Percentiles rank a stretch among this genome's conserved stretches.
These are phyloP conservation scores for Pseudomonodictys pantanalensis DNA, from an alignment of 495 filamentous ascomycete species.

Conservation along the genomic window DNA sequence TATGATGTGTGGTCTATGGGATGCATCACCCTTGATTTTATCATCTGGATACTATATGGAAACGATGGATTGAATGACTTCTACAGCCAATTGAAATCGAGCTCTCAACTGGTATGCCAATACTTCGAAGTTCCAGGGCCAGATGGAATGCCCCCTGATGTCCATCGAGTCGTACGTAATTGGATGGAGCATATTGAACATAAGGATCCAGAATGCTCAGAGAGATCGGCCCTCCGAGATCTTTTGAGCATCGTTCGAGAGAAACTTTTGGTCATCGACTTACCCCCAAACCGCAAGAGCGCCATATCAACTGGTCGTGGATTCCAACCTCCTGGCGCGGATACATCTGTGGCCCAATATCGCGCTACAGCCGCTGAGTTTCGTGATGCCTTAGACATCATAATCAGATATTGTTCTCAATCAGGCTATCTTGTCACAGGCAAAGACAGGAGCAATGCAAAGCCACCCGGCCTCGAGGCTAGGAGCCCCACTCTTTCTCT, in stretches of 20 bases:
- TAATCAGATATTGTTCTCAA: neutral
- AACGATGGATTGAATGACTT: neutral
- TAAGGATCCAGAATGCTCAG: neutral
- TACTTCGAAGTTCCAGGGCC: neutral
- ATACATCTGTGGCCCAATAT: neutral
- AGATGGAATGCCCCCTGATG: neutral
- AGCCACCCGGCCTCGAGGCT: no score
- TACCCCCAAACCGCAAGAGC: neutral
- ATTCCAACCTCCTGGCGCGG: neutral
- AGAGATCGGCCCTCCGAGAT: neutral
- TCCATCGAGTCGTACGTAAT: neutral
- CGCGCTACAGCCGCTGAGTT: neutral
- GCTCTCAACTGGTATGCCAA: neutral
- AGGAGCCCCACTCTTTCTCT: no score
- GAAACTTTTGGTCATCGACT: neutral
- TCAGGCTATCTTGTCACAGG: neutral
- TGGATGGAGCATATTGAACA: neutral
- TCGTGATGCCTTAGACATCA: neutral
- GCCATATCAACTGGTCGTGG: neutral
- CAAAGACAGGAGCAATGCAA: neutral
- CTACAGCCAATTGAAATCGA: neutral
- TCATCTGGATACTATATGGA: slow-evolving; percentile 7
- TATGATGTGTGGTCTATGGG: slow-evolving; percentile 8
- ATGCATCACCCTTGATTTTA: slow-evolving; percentile 3
- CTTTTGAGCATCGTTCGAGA: neutral